Evolutionary conservation across 176 grass and related monocot genomes (phyloP).

Genomic region (Puya raimondii): DNA sequence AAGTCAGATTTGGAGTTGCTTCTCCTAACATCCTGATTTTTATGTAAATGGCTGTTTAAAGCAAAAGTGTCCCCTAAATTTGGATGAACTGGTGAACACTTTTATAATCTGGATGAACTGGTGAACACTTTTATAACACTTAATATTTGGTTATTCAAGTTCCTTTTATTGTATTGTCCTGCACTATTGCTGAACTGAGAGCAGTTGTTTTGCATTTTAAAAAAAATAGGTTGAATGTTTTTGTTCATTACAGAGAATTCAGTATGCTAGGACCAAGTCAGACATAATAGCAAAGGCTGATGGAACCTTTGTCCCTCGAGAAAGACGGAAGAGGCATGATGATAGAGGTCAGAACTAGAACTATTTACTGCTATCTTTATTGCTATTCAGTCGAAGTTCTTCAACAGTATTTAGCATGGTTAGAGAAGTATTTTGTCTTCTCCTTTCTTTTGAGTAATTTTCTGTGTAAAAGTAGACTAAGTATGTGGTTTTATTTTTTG

Average conservation of each 20-base stretch:
- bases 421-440: background rate
- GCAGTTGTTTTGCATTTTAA: constrained; percentile 3
- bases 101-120: no score
- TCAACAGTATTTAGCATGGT: background rate
- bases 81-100: no score
- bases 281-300: constrained; percentile 87
- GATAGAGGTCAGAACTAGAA: constrained; percentile 52
- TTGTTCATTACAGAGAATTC: constrained; percentile 69
- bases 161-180: background rate
- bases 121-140: no score
- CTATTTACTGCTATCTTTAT: background rate
- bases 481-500: background rate
- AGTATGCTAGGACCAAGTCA: constrained; percentile 98
- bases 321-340: constrained; percentile 71
- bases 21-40: no score
- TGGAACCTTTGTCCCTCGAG: constrained; percentile 81
- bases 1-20: no score
- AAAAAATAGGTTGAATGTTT: constrained; percentile 25
- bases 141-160: no score
- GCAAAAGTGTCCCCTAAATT: no score
- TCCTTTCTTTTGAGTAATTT: background rate
- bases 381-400: background rate
- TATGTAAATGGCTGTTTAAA: no score
- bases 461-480: background rate
- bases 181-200: constrained; percentile 4